Evolutionary conservation across 192 early-diverging fungal genomes (phyloP), one percentile per base, ranked within the genome.

Genomic region (Endogone sp.): DNA sequence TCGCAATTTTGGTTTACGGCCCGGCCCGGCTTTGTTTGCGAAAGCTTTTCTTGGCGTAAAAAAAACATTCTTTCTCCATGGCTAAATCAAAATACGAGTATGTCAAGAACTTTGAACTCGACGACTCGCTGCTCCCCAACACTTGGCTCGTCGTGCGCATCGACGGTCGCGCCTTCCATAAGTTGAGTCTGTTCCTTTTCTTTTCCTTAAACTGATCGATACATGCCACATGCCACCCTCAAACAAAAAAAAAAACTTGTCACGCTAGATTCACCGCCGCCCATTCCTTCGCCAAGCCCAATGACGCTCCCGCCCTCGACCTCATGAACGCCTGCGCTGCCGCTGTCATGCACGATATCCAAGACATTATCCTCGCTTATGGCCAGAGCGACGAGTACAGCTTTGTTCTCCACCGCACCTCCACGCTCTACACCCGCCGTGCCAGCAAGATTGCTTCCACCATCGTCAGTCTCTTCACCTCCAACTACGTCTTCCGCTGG

Each of bases 51-150:
- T n/a, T n/a, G n/a, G n/a, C n/a, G n/a, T n/a, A n/a, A n/a, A n/a
- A n/a, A n/a, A n/a, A n/a, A n/a, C n/a, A n/a, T n/a, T n/a, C n/a
- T n/a, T n/a, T n/a, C 55, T n/a, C n/a, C 37, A 95, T 95, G 95
- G 95, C 95, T n/a, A 94, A 94, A 65, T 93, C 92, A 55, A 93
- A 92, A 71, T 97, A 90, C 75, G 93, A 94, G 74, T 97, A 97
- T 69, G 95, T 97, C 29, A 90, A 87, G 65, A 76, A 86, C 63
- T 99, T 97, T 84, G 97, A 99, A 79, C 81, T 66, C 23, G 82
- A 90, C 66, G 85, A 88, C 68, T 82, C 76, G 4, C 80, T 97
- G 11, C 84, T 98, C 49, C 91, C 93, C 25, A 92, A 91, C 68
- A 94, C 92, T 30, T 98, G 83, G 81, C 75, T 99, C 56, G 93